Evolutionary conservation across 108 stramenopile species (phyloP).

Genomic region (Cyclotella baltica): DNA sequence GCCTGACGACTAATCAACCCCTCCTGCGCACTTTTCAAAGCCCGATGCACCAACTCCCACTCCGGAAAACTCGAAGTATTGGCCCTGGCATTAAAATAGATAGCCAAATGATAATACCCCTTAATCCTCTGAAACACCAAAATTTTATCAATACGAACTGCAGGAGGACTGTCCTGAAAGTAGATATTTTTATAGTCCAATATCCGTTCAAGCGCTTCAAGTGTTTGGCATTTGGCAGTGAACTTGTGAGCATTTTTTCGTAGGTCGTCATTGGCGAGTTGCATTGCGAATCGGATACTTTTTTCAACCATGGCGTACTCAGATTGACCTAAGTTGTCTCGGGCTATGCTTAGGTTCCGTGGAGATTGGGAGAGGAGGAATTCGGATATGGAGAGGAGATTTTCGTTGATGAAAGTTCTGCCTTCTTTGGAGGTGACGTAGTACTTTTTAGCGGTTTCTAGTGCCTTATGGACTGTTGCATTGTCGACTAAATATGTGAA

Average conservation of each 20-base stretch:
- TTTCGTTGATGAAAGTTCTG: neutral
- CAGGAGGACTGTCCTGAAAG: neutral
- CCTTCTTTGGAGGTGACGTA: neutral
- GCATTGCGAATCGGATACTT: slow-evolving; percentile 1
- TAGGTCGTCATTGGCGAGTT: neutral
- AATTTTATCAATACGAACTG: neutral
- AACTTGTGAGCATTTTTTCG: slow-evolving; percentile 3
- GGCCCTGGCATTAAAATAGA: neutral
- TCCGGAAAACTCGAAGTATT: slow-evolving; percentile 2
- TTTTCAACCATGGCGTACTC: slow-evolving; percentile 8
- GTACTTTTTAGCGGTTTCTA: neutral
- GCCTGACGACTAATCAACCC: neutral
- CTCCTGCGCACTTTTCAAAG: neutral
- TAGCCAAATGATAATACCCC: slow-evolving; percentile 6
- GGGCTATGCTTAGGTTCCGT: slow-evolving; percentile 2
- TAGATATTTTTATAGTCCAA: neutral
- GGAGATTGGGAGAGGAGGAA: neutral
- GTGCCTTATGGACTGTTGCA: too few species aligned
- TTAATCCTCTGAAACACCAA: slow-evolving; percentile 1
- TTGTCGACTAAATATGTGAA: neutral
- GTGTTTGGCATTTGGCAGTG: neutral
- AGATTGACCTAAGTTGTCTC: neutral
- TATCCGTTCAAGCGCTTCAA: neutral
- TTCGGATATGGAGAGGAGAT: neutral
- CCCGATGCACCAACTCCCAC: slow-evolving; percentile 2